These are phyloP conservation scores for Scutellaria minor DNA, from an alignment of 257 asterid species.

Conservation along the genomic window DNA sequence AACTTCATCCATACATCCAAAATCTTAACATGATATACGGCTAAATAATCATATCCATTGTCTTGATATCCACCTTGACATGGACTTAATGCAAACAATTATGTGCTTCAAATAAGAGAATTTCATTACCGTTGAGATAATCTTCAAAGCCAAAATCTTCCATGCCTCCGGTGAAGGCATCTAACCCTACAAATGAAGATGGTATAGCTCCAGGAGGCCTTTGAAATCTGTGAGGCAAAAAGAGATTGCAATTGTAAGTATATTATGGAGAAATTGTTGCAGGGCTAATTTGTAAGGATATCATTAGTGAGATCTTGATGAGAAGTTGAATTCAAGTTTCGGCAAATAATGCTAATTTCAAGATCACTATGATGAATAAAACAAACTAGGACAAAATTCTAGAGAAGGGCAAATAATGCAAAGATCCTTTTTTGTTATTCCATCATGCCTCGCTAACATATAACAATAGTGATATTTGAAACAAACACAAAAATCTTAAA, in stretches of 20 bases:
- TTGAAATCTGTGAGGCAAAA: conserved; percentile 64
- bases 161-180: conserved; percentile 73
- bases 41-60: too few relatives aligned
- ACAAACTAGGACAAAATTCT: background rate
- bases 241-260: conserved; percentile 10
- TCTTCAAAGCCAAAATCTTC: conserved; percentile 83
- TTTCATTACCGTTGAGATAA: conserved; percentile 69
- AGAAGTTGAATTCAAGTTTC: conserved; percentile 11
- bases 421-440: background rate
- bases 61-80: background rate
- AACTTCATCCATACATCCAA: background rate
- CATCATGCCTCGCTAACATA: conserved; percentile 9
- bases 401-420: conserved; percentile 18
- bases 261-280: background rate
- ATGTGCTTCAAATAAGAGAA: background rate
- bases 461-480: conserved; percentile 29
- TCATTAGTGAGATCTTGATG: conserved; percentile 6
- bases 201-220: conserved; percentile 87
- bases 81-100: background rate
- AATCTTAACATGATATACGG: background rate
- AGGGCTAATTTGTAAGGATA: conserved; percentile 16
- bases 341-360: background rate
- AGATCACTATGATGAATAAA: conserved; percentile 11
- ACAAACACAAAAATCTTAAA: conserved; percentile 27
- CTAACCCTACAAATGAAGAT: conserved; percentile 87